Evolutionary conservation across 768 basidiomycete genomes (phyloP).

Genomic region (Tulasnella sp.): DNA sequence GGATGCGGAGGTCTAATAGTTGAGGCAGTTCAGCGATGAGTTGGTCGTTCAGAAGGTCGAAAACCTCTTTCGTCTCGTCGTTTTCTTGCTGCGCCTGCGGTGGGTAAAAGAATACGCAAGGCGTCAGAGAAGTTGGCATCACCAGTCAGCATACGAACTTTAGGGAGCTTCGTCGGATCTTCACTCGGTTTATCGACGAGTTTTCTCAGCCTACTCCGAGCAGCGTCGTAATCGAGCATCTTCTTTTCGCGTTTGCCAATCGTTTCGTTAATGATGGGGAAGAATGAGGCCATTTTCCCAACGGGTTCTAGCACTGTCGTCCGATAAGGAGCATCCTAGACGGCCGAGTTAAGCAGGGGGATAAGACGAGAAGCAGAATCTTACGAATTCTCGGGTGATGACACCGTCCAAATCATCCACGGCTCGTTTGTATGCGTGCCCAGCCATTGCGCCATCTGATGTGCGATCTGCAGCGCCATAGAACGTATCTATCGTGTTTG

Average conservation of each 20-base stretch:
- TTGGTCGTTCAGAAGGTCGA: constrained; percentile 85
- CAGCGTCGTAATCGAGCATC: constrained; percentile 93
- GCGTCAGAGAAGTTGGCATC: neutral
- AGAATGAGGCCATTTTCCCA: constrained; percentile 94
- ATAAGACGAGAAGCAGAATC: constrained; percentile 23
- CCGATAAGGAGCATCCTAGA: constrained; percentile 83
- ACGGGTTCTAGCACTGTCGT: constrained; percentile 91
- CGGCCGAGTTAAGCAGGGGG: neutral
- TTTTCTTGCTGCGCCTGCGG: constrained; percentile 83
- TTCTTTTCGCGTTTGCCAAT: constrained; percentile 95
- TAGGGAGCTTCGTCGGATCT: constrained; percentile 82
- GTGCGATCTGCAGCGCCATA: constrained; percentile 73
- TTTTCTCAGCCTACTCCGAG: constrained; percentile 81
- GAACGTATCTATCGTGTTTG: constrained; percentile 87
- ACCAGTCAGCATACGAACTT: constrained; percentile 33
- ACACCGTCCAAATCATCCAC: constrained; percentile 86
- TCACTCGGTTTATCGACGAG: constrained; percentile 84
- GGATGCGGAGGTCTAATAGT: constrained; percentile 86
- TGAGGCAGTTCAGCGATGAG: constrained; percentile 84
- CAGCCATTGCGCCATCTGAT: constrained; percentile 91
- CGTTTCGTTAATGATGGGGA: constrained; percentile 85
- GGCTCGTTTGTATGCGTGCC: constrained; percentile 89
- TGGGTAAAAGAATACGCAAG: neutral
- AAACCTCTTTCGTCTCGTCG: constrained; percentile 90
- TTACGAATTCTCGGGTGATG: constrained; percentile 71